Conservation (phyloP, 495 filamentous ascomycete genomes). For the Tuber magnatum region DNA sequence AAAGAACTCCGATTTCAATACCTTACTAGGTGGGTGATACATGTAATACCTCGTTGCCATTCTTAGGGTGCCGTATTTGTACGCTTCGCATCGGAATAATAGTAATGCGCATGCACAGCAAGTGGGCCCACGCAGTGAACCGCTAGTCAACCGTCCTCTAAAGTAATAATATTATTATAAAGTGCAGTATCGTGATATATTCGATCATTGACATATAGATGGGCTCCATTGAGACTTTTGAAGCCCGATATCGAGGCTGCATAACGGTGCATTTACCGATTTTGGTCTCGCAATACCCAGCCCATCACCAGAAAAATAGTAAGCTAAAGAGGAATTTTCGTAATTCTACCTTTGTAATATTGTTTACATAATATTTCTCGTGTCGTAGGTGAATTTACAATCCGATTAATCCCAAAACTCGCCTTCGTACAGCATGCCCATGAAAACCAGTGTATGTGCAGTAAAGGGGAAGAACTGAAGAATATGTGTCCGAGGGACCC, state of each 20-base stretch:
- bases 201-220: neutral
- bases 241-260: neutral
- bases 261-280: neutral
- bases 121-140: neutral
- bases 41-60: neutral
- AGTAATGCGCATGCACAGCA: neutral
- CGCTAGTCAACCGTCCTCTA: neutral
- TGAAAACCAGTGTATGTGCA: conserved; percentile 1
- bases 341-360: neutral
- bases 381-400: neutral
- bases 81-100: neutral
- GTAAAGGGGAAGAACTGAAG: neutral
- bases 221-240: neutral
- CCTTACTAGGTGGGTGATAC: neutral
- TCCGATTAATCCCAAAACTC: neutral
- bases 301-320: neutral
- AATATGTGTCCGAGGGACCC: conserved; percentile 1
- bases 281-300: neutral
- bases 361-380: conserved; percentile 2
- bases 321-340: neutral
- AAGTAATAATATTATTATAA: no score
- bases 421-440: neutral
- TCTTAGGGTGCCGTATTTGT: neutral
- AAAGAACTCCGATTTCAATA: neutral
- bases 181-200: neutral